phyloP scores from a whole-genome alignment of 2,329 filamentous ascomycete species.

The Penicillium olsonii region DNA sequence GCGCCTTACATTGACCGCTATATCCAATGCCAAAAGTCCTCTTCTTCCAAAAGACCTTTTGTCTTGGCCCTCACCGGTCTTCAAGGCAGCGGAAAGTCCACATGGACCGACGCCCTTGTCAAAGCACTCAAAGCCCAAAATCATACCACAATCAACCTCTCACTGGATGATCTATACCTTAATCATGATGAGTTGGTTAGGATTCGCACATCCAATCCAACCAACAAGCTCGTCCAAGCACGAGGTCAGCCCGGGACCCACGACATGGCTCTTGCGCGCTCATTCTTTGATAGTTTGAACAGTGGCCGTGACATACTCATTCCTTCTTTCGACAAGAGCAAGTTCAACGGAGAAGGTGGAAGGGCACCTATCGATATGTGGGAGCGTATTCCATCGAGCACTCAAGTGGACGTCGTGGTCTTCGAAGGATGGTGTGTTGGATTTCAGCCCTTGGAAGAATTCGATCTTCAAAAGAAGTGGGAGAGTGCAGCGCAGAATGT shows the following conservation, averaged over 20 bases:
- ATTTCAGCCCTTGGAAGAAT: conserved; percentile 14
- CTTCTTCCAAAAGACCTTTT: conserved; percentile 5
- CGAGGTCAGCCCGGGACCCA: conserved; percentile 20
- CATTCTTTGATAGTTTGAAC: conserved; percentile 12
- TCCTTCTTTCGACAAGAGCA: conserved; percentile 19
- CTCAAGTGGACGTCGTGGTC: conserved; percentile 14
- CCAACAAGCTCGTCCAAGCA: conserved; percentile 15
- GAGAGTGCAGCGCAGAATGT: not conserved
- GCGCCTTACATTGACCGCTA: conserved; percentile 9
- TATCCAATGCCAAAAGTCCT: not conserved
- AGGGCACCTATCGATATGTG: conserved; percentile 10
- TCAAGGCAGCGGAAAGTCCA: conserved; percentile 21
- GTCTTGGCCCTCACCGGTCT: conserved; percentile 18
- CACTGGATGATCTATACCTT: conserved; percentile 19
- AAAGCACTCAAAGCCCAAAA: conserved; percentile 5
- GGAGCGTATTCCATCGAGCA: conserved; percentile 6
- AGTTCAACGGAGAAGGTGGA: conserved; percentile 18
- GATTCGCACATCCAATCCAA: conserved; percentile 7
- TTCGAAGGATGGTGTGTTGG: conserved; percentile 22
- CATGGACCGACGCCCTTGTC: conserved; percentile 17
- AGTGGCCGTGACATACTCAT: conserved; percentile 1
- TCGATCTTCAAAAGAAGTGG: conserved; percentile 3
- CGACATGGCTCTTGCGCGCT: conserved; percentile 11
- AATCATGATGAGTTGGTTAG: conserved; percentile 17
- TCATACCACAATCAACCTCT: conserved; percentile 17